Evolutionary conservation across 352 stramenopile species (phyloP).

Genomic region (Phytophthora melonis): DNA sequence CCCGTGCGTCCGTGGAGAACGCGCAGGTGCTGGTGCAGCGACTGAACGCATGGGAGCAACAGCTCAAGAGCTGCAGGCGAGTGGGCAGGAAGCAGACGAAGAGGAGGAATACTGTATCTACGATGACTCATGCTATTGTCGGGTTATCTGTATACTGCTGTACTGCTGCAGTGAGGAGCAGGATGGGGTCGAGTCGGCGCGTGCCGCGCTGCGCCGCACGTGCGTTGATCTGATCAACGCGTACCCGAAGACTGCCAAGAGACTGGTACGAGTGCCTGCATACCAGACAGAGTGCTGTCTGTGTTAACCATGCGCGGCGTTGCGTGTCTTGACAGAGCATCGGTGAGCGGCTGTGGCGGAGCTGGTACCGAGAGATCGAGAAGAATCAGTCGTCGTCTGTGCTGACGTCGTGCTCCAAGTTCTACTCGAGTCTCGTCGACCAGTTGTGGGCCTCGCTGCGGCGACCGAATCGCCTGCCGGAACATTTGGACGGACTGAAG

Average conservation of each 20-base stretch:
- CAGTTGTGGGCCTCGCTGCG: slow-evolving; percentile 27
- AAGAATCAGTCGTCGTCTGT: slow-evolving; percentile 20
- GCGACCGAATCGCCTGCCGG: slow-evolving; percentile 4
- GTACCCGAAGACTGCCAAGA: slow-evolving; percentile 42
- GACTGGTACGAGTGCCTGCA: slow-evolving; percentile 36
- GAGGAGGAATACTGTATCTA: too few species aligned
- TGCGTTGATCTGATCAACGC: slow-evolving; percentile 51
- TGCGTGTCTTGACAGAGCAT: slow-evolving; percentile 44
- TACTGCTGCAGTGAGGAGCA: slow-evolving; percentile 16
- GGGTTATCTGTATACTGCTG: not conserved
- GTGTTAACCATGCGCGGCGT: not conserved
- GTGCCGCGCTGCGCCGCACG: slow-evolving; percentile 33
- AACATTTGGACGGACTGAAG: slow-evolving; percentile 31
- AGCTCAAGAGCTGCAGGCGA: slow-evolving; percentile 26
- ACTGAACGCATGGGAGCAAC: slow-evolving; percentile 30
- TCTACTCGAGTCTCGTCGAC: slow-evolving; percentile 40
- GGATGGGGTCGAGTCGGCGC: not conserved
- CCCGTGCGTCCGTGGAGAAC: slow-evolving; percentile 11
- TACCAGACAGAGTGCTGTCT: not conserved
- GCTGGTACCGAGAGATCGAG: slow-evolving; percentile 71
- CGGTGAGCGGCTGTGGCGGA: slow-evolving; percentile 68
- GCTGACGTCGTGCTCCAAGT: slow-evolving; percentile 28
- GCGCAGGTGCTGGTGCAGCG: slow-evolving; percentile 26
- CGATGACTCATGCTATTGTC: too few species aligned
- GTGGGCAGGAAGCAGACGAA: not conserved